phyloP scores from a whole-genome alignment of 116 monocot species.

The Papilionanthe hybrid region DNA sequence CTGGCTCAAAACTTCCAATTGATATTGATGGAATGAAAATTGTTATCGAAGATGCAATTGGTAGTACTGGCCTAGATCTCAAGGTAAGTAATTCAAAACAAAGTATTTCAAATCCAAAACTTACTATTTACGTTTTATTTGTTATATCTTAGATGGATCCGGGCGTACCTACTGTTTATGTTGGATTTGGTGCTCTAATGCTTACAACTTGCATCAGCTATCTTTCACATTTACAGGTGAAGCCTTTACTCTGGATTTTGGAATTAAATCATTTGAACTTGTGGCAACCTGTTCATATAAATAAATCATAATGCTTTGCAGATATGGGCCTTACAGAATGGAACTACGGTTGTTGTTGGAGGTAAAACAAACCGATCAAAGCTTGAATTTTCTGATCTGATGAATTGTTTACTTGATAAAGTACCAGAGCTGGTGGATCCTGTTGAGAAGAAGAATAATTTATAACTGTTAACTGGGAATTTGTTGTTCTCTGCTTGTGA shows the following conservation, averaged over 20 bases:
- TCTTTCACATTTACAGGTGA: slow-evolving; percentile 91
- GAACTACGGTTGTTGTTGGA: slow-evolving; percentile 74
- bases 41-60: slow-evolving; percentile 93
- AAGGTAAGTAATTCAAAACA: slow-evolving; percentile 39
- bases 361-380: slow-evolving; percentile 92
- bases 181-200: slow-evolving; percentile 98
- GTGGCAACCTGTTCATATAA: neutral
- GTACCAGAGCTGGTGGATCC: slow-evolving; percentile 65
- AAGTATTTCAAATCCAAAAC: neutral
- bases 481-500: no score
- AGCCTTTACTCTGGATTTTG: neutral
- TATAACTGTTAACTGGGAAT: neutral
- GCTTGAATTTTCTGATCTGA: slow-evolving; percentile 81
- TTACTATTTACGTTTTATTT: neutral
- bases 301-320: slow-evolving; percentile 8
- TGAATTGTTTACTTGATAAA: slow-evolving; percentile 62
- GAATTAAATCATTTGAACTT: neutral
- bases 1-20: slow-evolving; percentile 82
- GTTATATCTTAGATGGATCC: slow-evolving; percentile 58
- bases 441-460: slow-evolving; percentile 13
- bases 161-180: slow-evolving; percentile 86
- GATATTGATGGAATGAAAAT: slow-evolving; percentile 77
- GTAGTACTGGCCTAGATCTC: slow-evolving; percentile 87
- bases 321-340: slow-evolving; percentile 99
- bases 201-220: slow-evolving; percentile 92